A percentile compares a stretch with the other conserved stretches of the same genome.
These are phyloP conservation scores for Paraconiothyrium sp. DNA, from an alignment of 2,329 filamentous ascomycete genomes.

Conservation along the genomic window DNA sequence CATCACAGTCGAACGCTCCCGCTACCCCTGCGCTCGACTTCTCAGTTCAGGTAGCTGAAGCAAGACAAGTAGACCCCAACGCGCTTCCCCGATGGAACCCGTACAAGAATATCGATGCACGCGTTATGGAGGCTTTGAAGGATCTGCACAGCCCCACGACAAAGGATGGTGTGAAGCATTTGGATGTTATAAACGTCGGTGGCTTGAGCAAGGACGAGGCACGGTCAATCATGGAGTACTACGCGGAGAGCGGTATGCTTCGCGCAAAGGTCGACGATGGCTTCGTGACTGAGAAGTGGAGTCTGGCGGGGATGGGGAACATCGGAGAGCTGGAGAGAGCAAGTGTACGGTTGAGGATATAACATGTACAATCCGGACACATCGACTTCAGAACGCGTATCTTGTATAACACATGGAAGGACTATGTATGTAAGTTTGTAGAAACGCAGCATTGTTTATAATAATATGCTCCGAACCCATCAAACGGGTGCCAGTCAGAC, in stretches of 20 bases:
- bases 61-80: slow-evolving; percentile 49
- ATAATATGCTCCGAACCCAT: neutral
- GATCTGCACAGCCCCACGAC: slow-evolving; percentile 43
- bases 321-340: slow-evolving; percentile 86
- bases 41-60: slow-evolving; percentile 64
- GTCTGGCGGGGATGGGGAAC: slow-evolving; percentile 79
- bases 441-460: neutral
- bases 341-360: slow-evolving; percentile 53
- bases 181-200: slow-evolving; percentile 64
- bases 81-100: slow-evolving; percentile 58
- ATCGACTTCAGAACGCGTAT: neutral
- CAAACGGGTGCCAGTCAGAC: neutral
- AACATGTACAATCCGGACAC: slow-evolving; percentile 16
- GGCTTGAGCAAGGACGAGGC: slow-evolving; percentile 80
- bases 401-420: slow-evolving; percentile 3
- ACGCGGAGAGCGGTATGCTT: slow-evolving; percentile 84
- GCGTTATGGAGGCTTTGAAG: slow-evolving; percentile 59
- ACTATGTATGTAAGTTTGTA: slow-evolving; percentile 6
- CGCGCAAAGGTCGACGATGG: slow-evolving; percentile 74
- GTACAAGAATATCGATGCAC: slow-evolving; percentile 62
- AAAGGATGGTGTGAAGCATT: slow-evolving; percentile 39
- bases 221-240: slow-evolving; percentile 88
- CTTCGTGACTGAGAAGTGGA: slow-evolving; percentile 83
- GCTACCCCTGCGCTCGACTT: slow-evolving; percentile 73
- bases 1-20: slow-evolving; percentile 75